Evolutionary conservation across 2,329 filamentous ascomycete species (phyloP).

Genomic region (Cladophialophora exuberans): DNA sequence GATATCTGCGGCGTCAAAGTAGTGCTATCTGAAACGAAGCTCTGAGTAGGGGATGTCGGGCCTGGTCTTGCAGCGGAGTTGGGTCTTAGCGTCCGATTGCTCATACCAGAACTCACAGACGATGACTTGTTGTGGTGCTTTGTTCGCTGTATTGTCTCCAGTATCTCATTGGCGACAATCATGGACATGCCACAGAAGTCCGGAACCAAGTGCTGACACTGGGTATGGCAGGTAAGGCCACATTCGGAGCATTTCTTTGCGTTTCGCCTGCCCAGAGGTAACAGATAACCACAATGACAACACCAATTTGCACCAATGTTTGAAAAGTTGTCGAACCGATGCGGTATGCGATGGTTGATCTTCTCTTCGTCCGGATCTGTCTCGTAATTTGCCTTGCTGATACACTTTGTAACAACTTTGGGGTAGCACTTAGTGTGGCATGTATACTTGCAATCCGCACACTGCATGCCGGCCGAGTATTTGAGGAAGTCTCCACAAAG

Average conservation of each 20-base stretch:
- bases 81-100: constrained; percentile 68
- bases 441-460: constrained; percentile 98
- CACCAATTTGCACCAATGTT: constrained; percentile 99
- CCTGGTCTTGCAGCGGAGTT: constrained; percentile 51
- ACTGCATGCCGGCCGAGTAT: constrained; percentile 98
- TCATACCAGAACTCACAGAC: constrained; percentile 58
- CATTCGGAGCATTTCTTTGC: constrained; percentile 93
- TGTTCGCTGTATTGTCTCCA: constrained; percentile 80
- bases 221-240: constrained; percentile 83
- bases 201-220: constrained; percentile 91
- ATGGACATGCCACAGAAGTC: constrained; percentile 99
- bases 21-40: constrained; percentile 29
- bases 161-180: constrained; percentile 91
- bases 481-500: constrained; percentile 98
- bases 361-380: constrained; percentile 98
- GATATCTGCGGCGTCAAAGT: constrained; percentile 40
- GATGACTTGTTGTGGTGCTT: constrained; percentile 69
- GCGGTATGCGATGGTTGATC: constrained; percentile 98
- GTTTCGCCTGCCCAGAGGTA: constrained; percentile 94
- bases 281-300: constrained; percentile 95
- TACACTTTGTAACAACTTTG: constrained; percentile 98
- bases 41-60: constrained; percentile 33
- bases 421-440: constrained; percentile 97
- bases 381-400: constrained; percentile 98
- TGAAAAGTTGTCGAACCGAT: constrained; percentile 94